Conservation (phyloP, 805 yeast genomes). For the Lachancea waltii region DNA sequence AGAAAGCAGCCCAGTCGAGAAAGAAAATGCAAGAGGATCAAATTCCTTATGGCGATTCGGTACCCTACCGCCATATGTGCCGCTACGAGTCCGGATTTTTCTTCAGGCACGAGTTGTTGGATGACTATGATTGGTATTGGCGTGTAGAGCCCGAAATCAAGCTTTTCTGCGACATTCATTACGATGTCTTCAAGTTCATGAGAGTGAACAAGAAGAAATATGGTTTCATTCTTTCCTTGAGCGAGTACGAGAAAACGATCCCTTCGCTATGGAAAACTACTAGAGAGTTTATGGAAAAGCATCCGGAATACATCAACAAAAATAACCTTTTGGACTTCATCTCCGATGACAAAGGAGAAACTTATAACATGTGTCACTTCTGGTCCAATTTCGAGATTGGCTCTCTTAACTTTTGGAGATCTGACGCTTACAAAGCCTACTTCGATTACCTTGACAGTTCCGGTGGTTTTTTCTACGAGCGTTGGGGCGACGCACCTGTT, state of each 20-base stretch:
- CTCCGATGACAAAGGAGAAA: conserved; percentile 53
- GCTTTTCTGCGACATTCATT: conserved; percentile 52
- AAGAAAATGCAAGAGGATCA: conserved; percentile 38
- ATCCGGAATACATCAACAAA: conserved; percentile 38
- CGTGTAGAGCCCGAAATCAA: conserved; percentile 67
- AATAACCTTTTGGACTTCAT: conserved; percentile 58
- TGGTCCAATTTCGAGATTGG: conserved; percentile 80
- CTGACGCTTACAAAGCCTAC: conserved; percentile 48
- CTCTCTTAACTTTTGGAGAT: conserved; percentile 61
- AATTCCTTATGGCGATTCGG: conserved; percentile 52
- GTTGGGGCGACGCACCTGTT: conserved; percentile 96
- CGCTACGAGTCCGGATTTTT: conserved; percentile 49
- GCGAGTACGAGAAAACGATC: conserved; percentile 58
- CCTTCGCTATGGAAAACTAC: conserved; percentile 54
- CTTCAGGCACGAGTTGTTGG: conserved; percentile 51
- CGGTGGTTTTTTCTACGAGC: conserved; percentile 79
- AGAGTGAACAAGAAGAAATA: conserved; percentile 47
- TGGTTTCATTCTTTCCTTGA: conserved; percentile 61
- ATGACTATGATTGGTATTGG: conserved; percentile 65
- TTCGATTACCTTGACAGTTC: conserved; percentile 55
- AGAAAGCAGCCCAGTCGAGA: conserved; percentile 41
- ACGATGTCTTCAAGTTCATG: conserved; percentile 59
- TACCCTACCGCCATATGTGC: conserved; percentile 65
- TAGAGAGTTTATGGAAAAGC: conserved; percentile 39
- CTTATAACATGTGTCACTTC: conserved; percentile 71